These are phyloP conservation scores for Baudoinia panamericana DNA, from an alignment of 495 filamentous ascomycete species.

Conservation along the genomic window DNA sequence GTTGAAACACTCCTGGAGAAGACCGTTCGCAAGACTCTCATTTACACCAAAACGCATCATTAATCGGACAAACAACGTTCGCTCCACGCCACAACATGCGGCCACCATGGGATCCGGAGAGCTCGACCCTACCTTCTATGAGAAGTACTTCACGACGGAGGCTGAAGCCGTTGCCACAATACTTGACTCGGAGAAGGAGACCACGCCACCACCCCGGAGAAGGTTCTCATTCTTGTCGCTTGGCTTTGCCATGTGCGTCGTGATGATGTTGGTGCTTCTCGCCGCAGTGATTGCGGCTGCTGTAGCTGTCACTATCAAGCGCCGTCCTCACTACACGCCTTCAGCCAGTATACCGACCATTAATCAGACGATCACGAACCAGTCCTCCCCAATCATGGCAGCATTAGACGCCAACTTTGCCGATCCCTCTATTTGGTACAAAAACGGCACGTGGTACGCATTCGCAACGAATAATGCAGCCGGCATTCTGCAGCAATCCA, in stretches of 20 bases:
- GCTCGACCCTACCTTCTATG: background rate
- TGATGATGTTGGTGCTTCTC: conserved; percentile 4
- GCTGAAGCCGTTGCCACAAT: too few relatives aligned
- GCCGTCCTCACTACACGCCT: background rate
- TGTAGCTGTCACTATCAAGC: conserved; percentile 1
- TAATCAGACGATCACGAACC: background rate
- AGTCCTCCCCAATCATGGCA: conserved; percentile 3
- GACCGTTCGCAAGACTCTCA: too few relatives aligned
- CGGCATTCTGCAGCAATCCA: conserved; percentile 16
- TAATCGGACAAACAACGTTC: background rate
- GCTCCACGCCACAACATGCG: background rate
- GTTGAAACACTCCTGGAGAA: too few relatives aligned
- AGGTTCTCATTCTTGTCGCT: conserved; percentile 7
- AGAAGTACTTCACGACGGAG: conserved; percentile 10
- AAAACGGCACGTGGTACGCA: conserved; percentile 20
- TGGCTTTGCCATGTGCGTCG: background rate
- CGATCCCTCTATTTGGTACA: conserved; percentile 19
- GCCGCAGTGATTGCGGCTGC: conserved; percentile 7
- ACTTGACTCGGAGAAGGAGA: too few relatives aligned
- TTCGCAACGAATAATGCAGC: conserved; percentile 24
- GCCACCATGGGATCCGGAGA: too few relatives aligned
- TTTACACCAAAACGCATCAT: background rate
- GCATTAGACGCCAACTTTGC: conserved; percentile 21
- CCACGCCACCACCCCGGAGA: too few relatives aligned
- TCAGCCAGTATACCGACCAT: background rate